Percentiles rank a stretch among this genome's conserved stretches.
Evolutionary conservation across 805 yeast genomes (phyloP).

Genomic region (Kurtzmaniella cleridarum): DNA sequence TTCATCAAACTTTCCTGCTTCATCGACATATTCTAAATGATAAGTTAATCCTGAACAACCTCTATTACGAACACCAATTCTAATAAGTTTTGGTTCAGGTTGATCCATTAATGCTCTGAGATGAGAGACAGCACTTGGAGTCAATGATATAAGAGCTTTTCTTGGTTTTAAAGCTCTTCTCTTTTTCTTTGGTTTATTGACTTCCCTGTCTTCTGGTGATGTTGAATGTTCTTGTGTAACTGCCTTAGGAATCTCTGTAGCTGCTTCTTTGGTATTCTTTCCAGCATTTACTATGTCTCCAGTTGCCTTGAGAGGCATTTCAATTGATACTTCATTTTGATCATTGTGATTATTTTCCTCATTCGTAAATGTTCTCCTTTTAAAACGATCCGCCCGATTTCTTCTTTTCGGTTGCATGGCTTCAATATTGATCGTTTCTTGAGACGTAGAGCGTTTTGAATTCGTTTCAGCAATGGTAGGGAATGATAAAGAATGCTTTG

Average conservation of each 20-base stretch:
- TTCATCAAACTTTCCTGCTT: constrained; percentile 95
- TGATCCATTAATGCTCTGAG: constrained; percentile 59
- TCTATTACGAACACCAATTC: constrained; percentile 91
- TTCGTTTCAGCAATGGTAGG: constrained; percentile 19
- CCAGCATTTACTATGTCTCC: constrained; percentile 6
- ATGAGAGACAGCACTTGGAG: constrained; percentile 73
- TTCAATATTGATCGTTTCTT: not conserved
- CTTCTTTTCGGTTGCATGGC: constrained; percentile 3
- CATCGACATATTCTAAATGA: constrained; percentile 81
- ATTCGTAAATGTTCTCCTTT: constrained; percentile 1
- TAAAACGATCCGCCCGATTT: constrained; percentile 4
- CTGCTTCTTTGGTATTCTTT: constrained; percentile 1
- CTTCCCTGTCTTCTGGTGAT: constrained; percentile 2
- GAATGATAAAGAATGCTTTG: constrained; percentile 21
- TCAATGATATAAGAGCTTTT: constrained; percentile 81
- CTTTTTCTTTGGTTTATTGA: constrained; percentile 17
- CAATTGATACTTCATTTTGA: not conserved
- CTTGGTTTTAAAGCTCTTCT: constrained; percentile 77
- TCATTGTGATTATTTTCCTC: not conserved
- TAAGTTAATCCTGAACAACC: constrained; percentile 96
- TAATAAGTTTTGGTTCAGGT: constrained; percentile 83
- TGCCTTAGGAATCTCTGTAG: constrained; percentile 4
- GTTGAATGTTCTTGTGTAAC: constrained; percentile 4
- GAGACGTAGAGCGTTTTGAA: constrained; percentile 16
- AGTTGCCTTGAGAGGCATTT: not conserved